Evolutionary conservation across 768 basidiomycete genomes (phyloP), one percentile per base, ranked within the genome.

Genomic region (Suillus plorans): DNA sequence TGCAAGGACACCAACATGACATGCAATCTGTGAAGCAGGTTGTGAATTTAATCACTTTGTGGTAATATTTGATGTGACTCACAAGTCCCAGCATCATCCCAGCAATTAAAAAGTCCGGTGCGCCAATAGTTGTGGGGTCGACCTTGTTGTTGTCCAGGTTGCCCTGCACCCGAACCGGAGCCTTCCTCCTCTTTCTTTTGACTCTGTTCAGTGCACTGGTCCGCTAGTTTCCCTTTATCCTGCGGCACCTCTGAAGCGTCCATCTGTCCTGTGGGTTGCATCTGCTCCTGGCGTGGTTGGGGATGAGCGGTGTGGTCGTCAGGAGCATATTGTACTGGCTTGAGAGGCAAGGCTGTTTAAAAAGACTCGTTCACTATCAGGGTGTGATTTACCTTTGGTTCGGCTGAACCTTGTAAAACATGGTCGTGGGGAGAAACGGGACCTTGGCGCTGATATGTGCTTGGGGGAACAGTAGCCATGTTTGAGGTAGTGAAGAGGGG

Each of bases 1-100:
- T 68, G 66, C 80, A 82, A 13, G 82, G 80, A 66, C 71, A 79
- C 67, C 69, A 80, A 59, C 71, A 77, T 1, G 81, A 68, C 42
- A 67, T 8, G 57, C 45, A 66, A 28, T 64, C 63, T 64, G 36
- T 41, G 60, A 25, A 31, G 22, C 37, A n/a, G 18, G 20, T 5
- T 59, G 1, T 20, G 25, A 6, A 22, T 28, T 18, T 8, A 12
- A 31, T 31, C 8, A 22, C 16, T 22, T n/a, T 25, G 20, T 18
- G 16, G 14, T 41, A n/a, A 36, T 3, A 37, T 64, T 28, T 1
- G 9, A 28, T 49, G 22, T 4, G 13, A 49, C 63, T 62, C 36
- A 62, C 63, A 64, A 20, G 63, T 62, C 34, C 44, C 60, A 10
- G 5, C 31, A 14, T 64, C 63, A 13, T 37, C 60, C 41, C 42